Conservation (phyloP, 2,329 filamentous ascomycete genomes). For the Diaporthe vaccinii region DNA sequence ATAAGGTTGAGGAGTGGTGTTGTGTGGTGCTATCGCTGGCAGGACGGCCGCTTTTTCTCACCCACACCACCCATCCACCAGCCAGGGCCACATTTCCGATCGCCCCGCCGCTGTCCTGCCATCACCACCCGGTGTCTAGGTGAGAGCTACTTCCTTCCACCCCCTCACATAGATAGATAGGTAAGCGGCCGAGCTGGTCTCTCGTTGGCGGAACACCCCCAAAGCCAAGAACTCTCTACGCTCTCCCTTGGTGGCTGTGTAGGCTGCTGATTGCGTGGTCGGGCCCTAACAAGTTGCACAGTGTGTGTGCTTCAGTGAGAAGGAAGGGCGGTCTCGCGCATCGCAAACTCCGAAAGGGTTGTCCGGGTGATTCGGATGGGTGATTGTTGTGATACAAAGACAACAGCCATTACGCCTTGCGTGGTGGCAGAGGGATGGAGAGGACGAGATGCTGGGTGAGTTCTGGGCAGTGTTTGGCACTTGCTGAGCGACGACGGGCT, state of each 20-base stretch:
- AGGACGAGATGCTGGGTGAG: neutral
- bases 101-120: slow-evolving; percentile 2
- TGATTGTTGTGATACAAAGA: neutral
- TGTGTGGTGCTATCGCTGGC: neutral
- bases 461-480: slow-evolving; percentile 14
- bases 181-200: neutral
- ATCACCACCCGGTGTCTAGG: neutral
- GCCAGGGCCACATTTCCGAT: slow-evolving; percentile 3
- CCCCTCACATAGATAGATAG: neutral
- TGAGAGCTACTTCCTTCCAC: neutral
- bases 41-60: slow-evolving; percentile 22
- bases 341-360: slow-evolving; percentile 1
- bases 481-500: neutral
- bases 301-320: neutral
- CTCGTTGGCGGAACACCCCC: neutral
- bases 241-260: slow-evolving; percentile 31
- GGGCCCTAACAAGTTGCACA: slow-evolving; percentile 4
- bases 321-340: slow-evolving; percentile 13
- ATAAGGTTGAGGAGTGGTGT: slow-evolving; percentile 4
- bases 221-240: slow-evolving; percentile 3
- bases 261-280: slow-evolving; percentile 16
- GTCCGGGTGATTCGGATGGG: neutral
- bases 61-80: neutral
- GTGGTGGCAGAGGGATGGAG: neutral
- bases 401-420: neutral